phyloP scores from a whole-genome alignment of 352 stramenopile genomes.

The Globisporangium nunn region DNA sequence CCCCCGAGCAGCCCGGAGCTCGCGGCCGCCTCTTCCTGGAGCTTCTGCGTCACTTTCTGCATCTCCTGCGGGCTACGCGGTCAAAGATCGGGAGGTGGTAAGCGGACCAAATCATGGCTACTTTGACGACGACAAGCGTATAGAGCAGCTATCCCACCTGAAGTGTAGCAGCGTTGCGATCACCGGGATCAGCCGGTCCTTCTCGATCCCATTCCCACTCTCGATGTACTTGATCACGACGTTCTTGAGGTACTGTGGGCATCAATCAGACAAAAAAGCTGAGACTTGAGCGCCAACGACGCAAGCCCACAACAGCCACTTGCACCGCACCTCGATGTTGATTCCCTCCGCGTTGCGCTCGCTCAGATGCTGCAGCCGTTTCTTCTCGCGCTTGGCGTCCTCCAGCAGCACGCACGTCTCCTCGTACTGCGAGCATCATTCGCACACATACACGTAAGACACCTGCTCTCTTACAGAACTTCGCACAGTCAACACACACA shows the following conservation, averaged over 20 bases:
- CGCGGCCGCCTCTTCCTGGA: constrained; percentile 24
- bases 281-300: no score
- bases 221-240: constrained; percentile 83
- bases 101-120: no score
- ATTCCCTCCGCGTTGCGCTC: constrained; percentile 31
- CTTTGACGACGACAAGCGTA: background rate
- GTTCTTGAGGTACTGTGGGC: constrained; percentile 72
- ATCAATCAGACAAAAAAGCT: background rate
- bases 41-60: constrained; percentile 44
- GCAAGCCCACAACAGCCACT: no score
- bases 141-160: constrained; percentile 14
- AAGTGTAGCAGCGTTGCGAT: constrained; percentile 71
- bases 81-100: background rate
- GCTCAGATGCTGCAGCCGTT: constrained; percentile 40
- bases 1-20: constrained; percentile 44
- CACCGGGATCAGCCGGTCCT: constrained; percentile 73
- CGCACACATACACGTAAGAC: background rate
- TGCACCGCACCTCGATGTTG: constrained; percentile 34
- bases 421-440: constrained; percentile 30
- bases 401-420: constrained; percentile 41
- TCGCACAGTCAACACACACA: background rate
- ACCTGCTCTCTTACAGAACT: background rate
- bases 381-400: constrained; percentile 48
- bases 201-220: constrained; percentile 64
- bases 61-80: constrained; percentile 44